Percentiles rank a stretch among this genome's conserved stretches.
phyloP scores from a whole-genome alignment of 306 rosid genomes.

The Vicia faba region DNA sequence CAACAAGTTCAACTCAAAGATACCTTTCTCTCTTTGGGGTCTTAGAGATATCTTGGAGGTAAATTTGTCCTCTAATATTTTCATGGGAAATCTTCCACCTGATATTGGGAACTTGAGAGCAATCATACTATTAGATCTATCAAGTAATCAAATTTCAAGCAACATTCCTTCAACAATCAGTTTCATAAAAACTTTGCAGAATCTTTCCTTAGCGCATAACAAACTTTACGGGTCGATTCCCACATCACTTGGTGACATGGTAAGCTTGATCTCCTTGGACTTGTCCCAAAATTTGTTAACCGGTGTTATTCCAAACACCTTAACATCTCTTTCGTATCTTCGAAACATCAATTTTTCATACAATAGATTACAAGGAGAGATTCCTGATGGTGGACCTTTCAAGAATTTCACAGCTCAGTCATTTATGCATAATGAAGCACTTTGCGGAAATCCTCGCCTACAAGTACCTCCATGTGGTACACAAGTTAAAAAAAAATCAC shows the following conservation, averaged over 20 bases:
- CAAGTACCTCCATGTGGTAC: background rate
- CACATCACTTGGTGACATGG: background rate
- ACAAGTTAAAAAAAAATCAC: background rate
- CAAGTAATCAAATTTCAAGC: constrained; percentile 24
- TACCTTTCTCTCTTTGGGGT: constrained; percentile 42
- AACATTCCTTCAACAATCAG: constrained; percentile 2
- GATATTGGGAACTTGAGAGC: constrained; percentile 35
- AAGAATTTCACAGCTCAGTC: background rate
- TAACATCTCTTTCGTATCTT: constrained; percentile 5
- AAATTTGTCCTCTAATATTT: constrained; percentile 40
- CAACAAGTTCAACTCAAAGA: constrained; percentile 33
- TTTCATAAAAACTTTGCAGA: background rate
- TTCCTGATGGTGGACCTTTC: background rate
- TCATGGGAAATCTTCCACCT: constrained; percentile 31
- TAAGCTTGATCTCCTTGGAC: background rate
- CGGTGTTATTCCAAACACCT: background rate
- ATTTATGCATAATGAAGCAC: constrained; percentile 20
- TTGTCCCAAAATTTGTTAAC: background rate
- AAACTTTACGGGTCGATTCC: constrained; percentile 33
- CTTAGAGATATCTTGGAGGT: constrained; percentile 37
- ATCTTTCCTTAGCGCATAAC: constrained; percentile 33
- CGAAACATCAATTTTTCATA: constrained; percentile 36
- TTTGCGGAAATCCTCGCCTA: constrained; percentile 31
- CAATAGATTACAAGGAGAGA: constrained; percentile 33
- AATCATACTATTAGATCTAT: constrained; percentile 24